Conservation (phyloP, 257 asterid genomes). For the Euphrasia confusa region DNA sequence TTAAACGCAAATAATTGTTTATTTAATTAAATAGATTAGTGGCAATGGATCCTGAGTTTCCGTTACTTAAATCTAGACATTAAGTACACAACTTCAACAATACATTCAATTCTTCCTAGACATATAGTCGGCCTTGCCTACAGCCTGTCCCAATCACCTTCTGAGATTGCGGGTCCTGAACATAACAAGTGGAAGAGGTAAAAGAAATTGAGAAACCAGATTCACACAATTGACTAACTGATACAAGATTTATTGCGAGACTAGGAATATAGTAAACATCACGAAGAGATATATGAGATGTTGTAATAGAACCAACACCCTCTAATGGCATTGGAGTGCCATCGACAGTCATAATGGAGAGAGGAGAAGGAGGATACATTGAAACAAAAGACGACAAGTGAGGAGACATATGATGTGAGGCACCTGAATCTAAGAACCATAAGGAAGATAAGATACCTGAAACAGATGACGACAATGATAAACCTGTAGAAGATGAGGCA, state of each 20-base stretch:
- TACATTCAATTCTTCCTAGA: constrained; percentile 8
- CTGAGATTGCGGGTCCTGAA: neutral
- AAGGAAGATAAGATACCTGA: neutral
- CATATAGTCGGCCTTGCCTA: neutral
- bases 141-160: neutral
- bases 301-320: neutral
- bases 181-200: neutral
- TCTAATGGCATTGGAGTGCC: neutral
- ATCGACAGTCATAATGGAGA: neutral
- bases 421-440: neutral
- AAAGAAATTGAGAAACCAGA: neutral
- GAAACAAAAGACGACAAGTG: neutral
- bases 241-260: neutral
- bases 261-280: too few relatives aligned
- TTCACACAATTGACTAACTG: neutral
- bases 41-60: too few relatives aligned
- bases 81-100: too few relatives aligned
- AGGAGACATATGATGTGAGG: neutral
- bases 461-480: too few relatives aligned
- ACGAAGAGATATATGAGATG: too few relatives aligned
- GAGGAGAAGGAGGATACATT: neutral
- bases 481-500: too few relatives aligned
- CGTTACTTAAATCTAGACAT: too few relatives aligned
- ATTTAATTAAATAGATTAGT: too few relatives aligned
- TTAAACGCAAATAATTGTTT: too few relatives aligned